Evolutionary conservation across 768 basidiomycete species (phyloP), one percentile per base, ranked within the genome.

Genomic region (Strobilomyces dryophilus): DNA sequence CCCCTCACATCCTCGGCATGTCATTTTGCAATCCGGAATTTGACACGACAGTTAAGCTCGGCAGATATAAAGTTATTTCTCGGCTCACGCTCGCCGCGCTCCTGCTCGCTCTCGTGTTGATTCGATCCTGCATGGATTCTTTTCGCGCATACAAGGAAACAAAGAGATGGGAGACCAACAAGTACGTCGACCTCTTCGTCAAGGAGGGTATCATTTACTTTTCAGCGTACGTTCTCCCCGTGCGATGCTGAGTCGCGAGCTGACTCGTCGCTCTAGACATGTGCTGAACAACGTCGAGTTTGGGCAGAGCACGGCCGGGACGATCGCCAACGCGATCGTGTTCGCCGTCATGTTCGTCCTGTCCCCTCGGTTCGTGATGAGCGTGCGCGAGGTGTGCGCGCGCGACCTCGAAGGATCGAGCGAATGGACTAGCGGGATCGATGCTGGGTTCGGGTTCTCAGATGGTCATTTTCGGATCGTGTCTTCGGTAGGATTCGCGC

Each of bases 181-280:
- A 24, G 39, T 65, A 56, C 14, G 14, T 64, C 37, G 20, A 47
- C 10, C 52, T 60, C 14, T 44, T 64, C 34, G 43, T 46, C 20
- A 55, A 8, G 14, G 52, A 65, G 10, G 61, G 63, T 0, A 5
- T 57, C 4, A 2, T 64, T 12, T 64, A 64, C 45, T 65, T 64
- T 26, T 0, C 53, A 9, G 49, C 20, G 63, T 64, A 56, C 41
- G 63, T 64, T 5, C 26, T 12, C 4, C 26, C 11, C 14, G 40
- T 41, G 9, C 14, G 7, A 31, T 32, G 11, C 12, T 1, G 5
- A 52, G 40, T 17, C 43, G 45, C 5, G 21, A 11, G 14, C 41
- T 43, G 20, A 58, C 21, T 31, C 10, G 20, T 31, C n/a, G 29
- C 7, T 14, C 2, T 15, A 65, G 62, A n/a, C 52, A 60, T 11